Evolutionary conservation across 495 filamentous ascomycete species (phyloP).

Genomic region (Penicillium turbatum): DNA sequence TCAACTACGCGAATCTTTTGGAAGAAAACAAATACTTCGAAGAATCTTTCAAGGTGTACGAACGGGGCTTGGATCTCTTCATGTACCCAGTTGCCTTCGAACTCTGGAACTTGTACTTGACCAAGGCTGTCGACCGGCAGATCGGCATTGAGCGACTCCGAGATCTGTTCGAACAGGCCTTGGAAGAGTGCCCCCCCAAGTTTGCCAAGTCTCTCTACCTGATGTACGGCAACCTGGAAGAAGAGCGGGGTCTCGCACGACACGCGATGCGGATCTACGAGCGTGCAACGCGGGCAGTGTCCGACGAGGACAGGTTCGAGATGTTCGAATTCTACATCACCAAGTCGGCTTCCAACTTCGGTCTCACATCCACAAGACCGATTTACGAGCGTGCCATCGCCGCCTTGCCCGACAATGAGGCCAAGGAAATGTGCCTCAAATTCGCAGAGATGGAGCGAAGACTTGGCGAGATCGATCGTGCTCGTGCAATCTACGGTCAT

Average conservation of each 20-base stretch:
- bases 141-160: slow-evolving; percentile 91
- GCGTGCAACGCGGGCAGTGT: slow-evolving; percentile 90
- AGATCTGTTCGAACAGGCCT: slow-evolving; percentile 95
- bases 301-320: slow-evolving; percentile 89
- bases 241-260: slow-evolving; percentile 91
- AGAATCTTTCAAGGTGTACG: slow-evolving; percentile 96
- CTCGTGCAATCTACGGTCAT: slow-evolving; percentile 91
- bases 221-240: slow-evolving; percentile 97
- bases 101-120: slow-evolving; percentile 97
- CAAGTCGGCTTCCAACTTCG: slow-evolving; percentile 97
- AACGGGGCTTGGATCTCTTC: slow-evolving; percentile 94
- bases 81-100: slow-evolving; percentile 97
- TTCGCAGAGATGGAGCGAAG: slow-evolving; percentile 98
- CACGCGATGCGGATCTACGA: slow-evolving; percentile 99
- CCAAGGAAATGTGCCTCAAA: slow-evolving; percentile 96
- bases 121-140: slow-evolving; percentile 92
- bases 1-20: slow-evolving; percentile 95
- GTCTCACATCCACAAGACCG: slow-evolving; percentile 86
- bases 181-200: slow-evolving; percentile 90
- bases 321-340: slow-evolving; percentile 99
- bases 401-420: slow-evolving; percentile 87
- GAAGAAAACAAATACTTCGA: slow-evolving; percentile 97
- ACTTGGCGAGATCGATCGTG: slow-evolving; percentile 94
- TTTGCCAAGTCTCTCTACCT: slow-evolving; percentile 95
- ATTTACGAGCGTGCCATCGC: slow-evolving; percentile 97